Base-by-base conservation (phyloP, 176 grass and related monocot genomes). In the Olyra latifolia region DNA sequence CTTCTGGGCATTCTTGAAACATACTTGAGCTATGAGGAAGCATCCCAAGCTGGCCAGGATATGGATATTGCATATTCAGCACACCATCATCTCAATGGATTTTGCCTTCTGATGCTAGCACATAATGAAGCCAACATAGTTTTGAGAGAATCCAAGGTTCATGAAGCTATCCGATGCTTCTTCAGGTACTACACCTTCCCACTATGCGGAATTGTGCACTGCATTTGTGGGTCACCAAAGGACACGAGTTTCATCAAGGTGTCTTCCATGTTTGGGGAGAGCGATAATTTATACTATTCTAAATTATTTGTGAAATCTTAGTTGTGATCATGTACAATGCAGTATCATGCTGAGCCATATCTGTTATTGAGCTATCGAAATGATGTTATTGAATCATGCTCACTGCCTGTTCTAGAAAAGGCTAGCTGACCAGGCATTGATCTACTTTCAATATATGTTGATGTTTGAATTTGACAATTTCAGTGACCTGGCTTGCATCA, bases 91-190 rank as follows among this genome's bases (percentile, higher is more conserved):
- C 92, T 98, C 59, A 86, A 82, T 77, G 95, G 95, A 83, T 98
- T 93, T 89, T 98, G 90, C 86, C 74, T 94, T 75, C 70, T 98
- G 69, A 68, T 91, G 79, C 92, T 88, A 70, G 90, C 92, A 55
- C 84, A 84, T 52, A 81, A 82, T 79, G 88, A 88, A 89, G 86
- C 86, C 71, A 88, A 92, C 84, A 78, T 74, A 57, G 76, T 84
- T 71, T 77, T 95, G 64, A 98, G 84, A 88, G 90, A 95, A 77
- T 91, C 84, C 74, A 94, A 91, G 72, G 85, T 86, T 54, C 83
- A 83, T 85, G 92, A 93, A 93, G 84, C 95, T 63, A 83, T 98
- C 66, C 43, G 54, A 66, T 98, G 92, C 80, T 91, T 98, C 86
- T 98, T 95, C 84, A 95, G 95, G 95, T 98, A 87, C 62, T 20